phyloP scores from a whole-genome alignment of 2,329 filamentous ascomycete species.

The Calonectria multiphialidica region DNA sequence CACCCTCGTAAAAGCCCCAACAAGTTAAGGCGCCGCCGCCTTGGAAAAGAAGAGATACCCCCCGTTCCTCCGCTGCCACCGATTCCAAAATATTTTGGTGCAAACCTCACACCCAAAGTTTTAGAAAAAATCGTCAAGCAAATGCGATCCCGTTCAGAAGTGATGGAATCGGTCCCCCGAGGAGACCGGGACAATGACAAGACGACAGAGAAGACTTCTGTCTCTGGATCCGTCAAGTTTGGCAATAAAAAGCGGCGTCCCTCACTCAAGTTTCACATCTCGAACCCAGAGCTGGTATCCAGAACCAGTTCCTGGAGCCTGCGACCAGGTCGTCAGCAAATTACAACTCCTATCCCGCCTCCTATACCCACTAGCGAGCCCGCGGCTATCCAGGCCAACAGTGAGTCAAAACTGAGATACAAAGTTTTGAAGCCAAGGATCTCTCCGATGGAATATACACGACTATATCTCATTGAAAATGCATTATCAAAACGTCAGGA shows the following conservation, averaged over 20 bases:
- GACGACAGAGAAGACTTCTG: background rate
- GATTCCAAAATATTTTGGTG: slow-evolving; percentile 46
- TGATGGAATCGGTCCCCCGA: slow-evolving; percentile 1
- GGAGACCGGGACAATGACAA: slow-evolving; percentile 14
- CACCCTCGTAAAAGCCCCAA: slow-evolving; percentile 6
- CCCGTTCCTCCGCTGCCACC: slow-evolving; percentile 46
- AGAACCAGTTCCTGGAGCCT: slow-evolving; percentile 2
- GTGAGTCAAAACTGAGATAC: slow-evolving; percentile 8
- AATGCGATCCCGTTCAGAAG: slow-evolving; percentile 40
- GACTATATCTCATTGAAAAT: slow-evolving; percentile 51
- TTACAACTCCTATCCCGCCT: slow-evolving; percentile 4
- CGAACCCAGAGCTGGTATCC: slow-evolving; percentile 34
- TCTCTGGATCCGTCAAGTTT: slow-evolving; percentile 13
- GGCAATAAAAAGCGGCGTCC: slow-evolving; percentile 24
- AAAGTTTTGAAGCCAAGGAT: slow-evolving; percentile 45
- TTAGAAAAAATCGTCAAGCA: slow-evolving; percentile 45
- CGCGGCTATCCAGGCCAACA: slow-evolving; percentile 7
- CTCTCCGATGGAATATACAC: slow-evolving; percentile 55
- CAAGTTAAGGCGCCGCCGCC: slow-evolving; percentile 13
- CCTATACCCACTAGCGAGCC: background rate
- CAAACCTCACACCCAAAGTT: slow-evolving; percentile 39
- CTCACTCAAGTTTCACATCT: slow-evolving; percentile 40
- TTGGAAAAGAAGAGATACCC: slow-evolving; percentile 32
- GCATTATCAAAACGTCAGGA: slow-evolving; percentile 42
- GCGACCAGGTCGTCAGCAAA: background rate